These are phyloP conservation scores for Arthrobotrys megalospora DNA, from an alignment of 2,329 filamentous ascomycete genomes.

Conservation along the genomic window DNA sequence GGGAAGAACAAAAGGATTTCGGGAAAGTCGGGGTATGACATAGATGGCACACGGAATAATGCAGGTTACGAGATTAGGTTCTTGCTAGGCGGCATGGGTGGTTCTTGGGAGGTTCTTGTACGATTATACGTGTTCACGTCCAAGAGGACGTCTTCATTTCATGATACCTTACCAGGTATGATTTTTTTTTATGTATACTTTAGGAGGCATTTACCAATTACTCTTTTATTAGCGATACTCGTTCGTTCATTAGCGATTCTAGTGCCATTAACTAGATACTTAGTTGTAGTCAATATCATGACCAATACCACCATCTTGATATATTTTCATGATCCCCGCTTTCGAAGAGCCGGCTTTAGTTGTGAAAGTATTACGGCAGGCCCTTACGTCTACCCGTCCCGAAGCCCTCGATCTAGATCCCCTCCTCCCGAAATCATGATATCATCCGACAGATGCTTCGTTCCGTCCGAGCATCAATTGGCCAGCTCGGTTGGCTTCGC, in stretches of 20 bases:
- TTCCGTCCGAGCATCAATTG: slow-evolving; percentile 3
- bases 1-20: slow-evolving; percentile 47
- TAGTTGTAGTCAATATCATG: not conserved
- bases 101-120: not conserved
- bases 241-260: not conserved
- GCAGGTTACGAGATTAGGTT: slow-evolving; percentile 17
- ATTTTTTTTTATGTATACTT: slow-evolving; percentile 8
- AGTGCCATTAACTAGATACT: too few species aligned
- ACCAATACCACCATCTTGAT: not conserved
- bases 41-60: slow-evolving; percentile 5
- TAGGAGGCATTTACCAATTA: too few species aligned
- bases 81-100: not conserved
- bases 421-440: slow-evolving; percentile 11
- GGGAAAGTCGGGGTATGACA: slow-evolving; percentile 34
- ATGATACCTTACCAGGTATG: not conserved
- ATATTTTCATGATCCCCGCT: not conserved
- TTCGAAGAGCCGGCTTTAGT: not conserved
- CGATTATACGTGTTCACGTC: not conserved
- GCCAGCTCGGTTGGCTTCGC: slow-evolving; percentile 22
- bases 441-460: slow-evolving; percentile 16
- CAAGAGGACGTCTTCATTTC: not conserved
- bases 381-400: not conserved
- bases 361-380: not conserved
- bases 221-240: not conserved
- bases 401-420: slow-evolving; percentile 6